These are phyloP conservation scores for Entomortierella beljakovae DNA, from an alignment of 192 early-diverging fungal genomes.

Conservation along the genomic window DNA sequence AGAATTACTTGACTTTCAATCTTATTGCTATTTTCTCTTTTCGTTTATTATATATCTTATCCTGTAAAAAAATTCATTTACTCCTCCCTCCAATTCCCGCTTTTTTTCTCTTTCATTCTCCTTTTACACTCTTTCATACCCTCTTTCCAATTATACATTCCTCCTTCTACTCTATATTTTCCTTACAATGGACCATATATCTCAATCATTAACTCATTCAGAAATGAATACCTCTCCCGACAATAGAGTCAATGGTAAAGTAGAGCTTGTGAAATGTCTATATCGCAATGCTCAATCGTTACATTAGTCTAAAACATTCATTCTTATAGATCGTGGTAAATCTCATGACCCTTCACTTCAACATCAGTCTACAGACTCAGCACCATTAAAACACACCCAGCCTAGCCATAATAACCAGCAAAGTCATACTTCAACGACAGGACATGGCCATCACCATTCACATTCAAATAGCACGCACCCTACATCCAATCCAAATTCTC, in stretches of 20 bases:
- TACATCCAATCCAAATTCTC: conserved; percentile 20
- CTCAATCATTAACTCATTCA: not conserved
- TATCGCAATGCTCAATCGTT: no score
- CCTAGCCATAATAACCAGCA: not conserved
- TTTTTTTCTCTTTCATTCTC: not conserved
- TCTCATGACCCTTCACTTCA: not conserved
- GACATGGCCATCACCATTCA: conserved; percentile 12
- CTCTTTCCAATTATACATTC: not conserved
- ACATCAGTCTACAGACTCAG: not conserved
- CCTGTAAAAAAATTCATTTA: no score
- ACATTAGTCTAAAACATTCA: no score
- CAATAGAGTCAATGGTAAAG: not conserved
- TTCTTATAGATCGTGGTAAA: not conserved
- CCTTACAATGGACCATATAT: not conserved
- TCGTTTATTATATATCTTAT: not conserved
- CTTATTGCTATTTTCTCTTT: no score
- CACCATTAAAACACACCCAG: not conserved
- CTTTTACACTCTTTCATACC: not conserved
- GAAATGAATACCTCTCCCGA: not conserved
- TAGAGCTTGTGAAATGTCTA: no score
- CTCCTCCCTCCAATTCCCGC: no score
- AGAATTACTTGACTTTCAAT: no score
- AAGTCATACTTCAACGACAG: conserved; percentile 2
- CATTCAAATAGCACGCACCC: conserved; percentile 3
- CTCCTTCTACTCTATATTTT: not conserved